Evolutionary conservation across 2,329 filamentous ascomycete species (phyloP).

Genomic region (Bisporella sp.): DNA sequence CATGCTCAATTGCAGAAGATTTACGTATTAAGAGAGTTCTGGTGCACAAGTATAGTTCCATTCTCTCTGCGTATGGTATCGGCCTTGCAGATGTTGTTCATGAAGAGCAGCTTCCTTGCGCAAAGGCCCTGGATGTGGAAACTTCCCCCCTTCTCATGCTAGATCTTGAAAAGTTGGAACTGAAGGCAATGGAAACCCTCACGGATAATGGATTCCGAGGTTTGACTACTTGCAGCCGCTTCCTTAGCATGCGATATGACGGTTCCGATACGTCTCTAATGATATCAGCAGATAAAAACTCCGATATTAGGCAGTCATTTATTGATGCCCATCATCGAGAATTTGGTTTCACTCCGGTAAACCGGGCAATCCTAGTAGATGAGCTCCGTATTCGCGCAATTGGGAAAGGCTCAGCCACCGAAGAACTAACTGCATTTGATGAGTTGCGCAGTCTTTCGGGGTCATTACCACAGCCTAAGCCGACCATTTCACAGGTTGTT

Average conservation of each 20-base stretch:
- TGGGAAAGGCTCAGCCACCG: conserved; percentile 24
- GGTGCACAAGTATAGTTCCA: conserved; percentile 78
- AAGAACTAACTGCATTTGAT: neutral
- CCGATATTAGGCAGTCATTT: neutral
- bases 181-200: neutral
- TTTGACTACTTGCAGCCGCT: conserved; percentile 79
- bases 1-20: conserved; percentile 75
- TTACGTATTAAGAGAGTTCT: conserved; percentile 79
- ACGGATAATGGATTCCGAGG: conserved; percentile 65
- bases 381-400: conserved; percentile 13
- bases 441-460: neutral
- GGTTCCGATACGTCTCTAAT: conserved; percentile 84
- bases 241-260: conserved; percentile 84
- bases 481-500: neutral
- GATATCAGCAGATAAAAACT: conserved; percentile 38
- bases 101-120: neutral
- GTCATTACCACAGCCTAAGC: neutral
- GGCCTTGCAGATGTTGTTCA: conserved; percentile 42
- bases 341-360: conserved; percentile 1
- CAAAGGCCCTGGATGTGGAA: conserved; percentile 23
- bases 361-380: neutral
- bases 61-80: conserved; percentile 87
- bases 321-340: neutral
- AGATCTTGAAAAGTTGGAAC: conserved; percentile 44
- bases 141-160: conserved; percentile 50